Conservation (phyloP, 2,329 filamentous ascomycete species). For the Verticillium nonalfalfae region DNA sequence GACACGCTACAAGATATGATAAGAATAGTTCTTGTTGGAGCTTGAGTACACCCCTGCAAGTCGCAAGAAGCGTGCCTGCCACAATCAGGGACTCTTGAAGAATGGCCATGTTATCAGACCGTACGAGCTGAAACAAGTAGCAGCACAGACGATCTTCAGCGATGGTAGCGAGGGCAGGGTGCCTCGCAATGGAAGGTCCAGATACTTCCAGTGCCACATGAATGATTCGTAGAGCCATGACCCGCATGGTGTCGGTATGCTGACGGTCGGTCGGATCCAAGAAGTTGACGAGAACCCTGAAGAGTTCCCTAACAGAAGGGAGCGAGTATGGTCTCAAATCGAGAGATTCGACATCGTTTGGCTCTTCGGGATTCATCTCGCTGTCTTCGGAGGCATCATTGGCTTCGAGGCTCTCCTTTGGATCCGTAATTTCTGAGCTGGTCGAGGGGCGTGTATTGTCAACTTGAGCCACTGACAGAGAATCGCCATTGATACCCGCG, state of each 20-base stretch:
- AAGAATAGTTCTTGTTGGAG: constrained; percentile 94
- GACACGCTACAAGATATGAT: constrained; percentile 87
- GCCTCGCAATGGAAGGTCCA: constrained; percentile 87
- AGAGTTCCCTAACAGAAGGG: constrained; percentile 89
- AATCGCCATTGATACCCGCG: background rate
- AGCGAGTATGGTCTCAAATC: constrained; percentile 84
- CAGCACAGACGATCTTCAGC: constrained; percentile 91
- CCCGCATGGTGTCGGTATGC: constrained; percentile 89
- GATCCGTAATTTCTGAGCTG: background rate
- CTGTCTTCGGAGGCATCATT: background rate
- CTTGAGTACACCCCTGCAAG: constrained; percentile 85
- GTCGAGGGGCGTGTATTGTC: background rate
- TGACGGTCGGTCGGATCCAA: constrained; percentile 88
- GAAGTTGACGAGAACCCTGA: constrained; percentile 88
- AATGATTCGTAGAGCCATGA: constrained; percentile 95
- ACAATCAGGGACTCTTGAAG: constrained; percentile 90
- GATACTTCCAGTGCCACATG: constrained; percentile 96
- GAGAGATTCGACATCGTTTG: constrained; percentile 34
- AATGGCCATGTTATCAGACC: constrained; percentile 93
- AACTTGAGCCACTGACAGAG: background rate
- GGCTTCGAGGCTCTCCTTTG: background rate
- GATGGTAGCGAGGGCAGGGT: constrained; percentile 79
- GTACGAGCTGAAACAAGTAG: constrained; percentile 90
- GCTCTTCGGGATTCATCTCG: background rate
- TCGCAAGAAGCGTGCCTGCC: constrained; percentile 82